A percentile compares a stretch with the other conserved stretches of the same genome.
These are phyloP conservation scores for Metschnikowia henanensis DNA, from an alignment of 805 yeast species.

Conservation along the genomic window DNA sequence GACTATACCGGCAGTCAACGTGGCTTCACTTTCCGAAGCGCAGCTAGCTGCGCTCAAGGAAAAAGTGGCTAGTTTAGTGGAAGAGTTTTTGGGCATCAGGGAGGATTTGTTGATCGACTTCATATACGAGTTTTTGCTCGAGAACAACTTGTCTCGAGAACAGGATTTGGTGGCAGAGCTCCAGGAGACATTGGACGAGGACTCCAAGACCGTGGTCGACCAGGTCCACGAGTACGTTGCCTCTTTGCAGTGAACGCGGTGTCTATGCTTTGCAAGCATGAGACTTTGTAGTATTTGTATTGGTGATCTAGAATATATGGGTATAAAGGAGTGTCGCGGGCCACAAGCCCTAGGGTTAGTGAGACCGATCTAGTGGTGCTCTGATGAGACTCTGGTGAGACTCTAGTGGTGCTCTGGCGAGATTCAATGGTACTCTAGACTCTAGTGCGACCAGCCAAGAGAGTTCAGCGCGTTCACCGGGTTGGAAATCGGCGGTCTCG, in stretches of 20 bases:
- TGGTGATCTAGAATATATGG: background rate
- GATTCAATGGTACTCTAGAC: too few species aligned
- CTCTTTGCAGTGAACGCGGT: slow-evolving; percentile 1
- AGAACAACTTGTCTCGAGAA: slow-evolving; percentile 29
- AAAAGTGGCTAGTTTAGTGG: slow-evolving; percentile 44
- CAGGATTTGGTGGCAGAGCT: slow-evolving; percentile 44
- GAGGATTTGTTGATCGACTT: slow-evolving; percentile 52
- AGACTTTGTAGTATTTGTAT: background rate
- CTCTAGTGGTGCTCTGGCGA: too few species aligned
- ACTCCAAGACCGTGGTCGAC: slow-evolving; percentile 42
- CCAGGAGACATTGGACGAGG: slow-evolving; percentile 51
- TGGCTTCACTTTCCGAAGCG: slow-evolving; percentile 3
- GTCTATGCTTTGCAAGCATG: too few species aligned
- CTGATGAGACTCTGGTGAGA: too few species aligned
- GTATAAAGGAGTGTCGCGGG: slow-evolving; percentile 6
- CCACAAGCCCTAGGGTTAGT: too few species aligned
- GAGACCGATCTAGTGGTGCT: too few species aligned
- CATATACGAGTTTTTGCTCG: slow-evolving; percentile 38
- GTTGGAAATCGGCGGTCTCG: slow-evolving; percentile 51
- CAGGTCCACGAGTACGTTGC: slow-evolving; percentile 25
- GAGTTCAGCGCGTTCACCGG: slow-evolving; percentile 74
- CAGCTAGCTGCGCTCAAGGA: slow-evolving; percentile 25
- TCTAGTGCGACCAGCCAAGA: slow-evolving; percentile 56
- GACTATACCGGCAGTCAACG: too few species aligned
- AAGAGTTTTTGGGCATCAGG: slow-evolving; percentile 51